Percentiles rank a stretch among this genome's conserved stretches.
Evolutionary conservation across 352 stramenopile species (phyloP).

Genomic region (Pythium aquatile): DNA sequence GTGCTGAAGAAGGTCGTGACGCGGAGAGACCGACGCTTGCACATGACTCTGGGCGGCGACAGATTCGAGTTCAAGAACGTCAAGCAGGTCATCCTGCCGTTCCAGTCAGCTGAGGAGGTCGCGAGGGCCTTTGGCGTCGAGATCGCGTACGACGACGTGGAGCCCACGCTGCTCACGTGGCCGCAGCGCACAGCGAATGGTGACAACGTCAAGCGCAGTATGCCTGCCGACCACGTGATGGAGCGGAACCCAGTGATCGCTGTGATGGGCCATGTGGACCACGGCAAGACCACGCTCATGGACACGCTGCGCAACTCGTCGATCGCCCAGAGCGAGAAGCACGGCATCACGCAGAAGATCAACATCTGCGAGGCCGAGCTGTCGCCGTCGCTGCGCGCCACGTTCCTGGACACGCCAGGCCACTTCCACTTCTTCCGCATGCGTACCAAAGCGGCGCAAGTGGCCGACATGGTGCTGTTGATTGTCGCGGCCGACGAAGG

Average conservation of each 20-base stretch:
- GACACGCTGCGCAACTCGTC: constrained; percentile 91
- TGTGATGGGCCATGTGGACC: constrained; percentile 99
- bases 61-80: constrained; percentile 72
- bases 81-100: constrained; percentile 74
- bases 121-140: constrained; percentile 40
- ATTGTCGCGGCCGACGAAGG: constrained; percentile 99
- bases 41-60: constrained; percentile 45
- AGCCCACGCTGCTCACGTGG: constrained; percentile 41
- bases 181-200: constrained; percentile 18
- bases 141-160: constrained; percentile 61
- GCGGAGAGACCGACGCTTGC: constrained; percentile 56
- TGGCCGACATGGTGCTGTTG: constrained; percentile 97
- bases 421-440: constrained; percentile 99
- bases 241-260: constrained; percentile 95
- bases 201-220: not conserved
- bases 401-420: constrained; percentile 99
- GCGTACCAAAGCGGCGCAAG: constrained; percentile 93
- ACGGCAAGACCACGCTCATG: constrained; percentile 99
- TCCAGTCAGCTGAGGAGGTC: constrained; percentile 55
- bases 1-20: constrained; percentile 63
- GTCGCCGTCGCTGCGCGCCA: constrained; percentile 67
- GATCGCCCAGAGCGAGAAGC: constrained; percentile 93
- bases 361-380: constrained; percentile 94
- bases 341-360: constrained; percentile 99
- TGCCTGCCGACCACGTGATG: constrained; percentile 39